Base-by-base conservation (phyloP, 2,329 filamentous ascomycete genomes). In the Alternaria consortialis region DNA sequence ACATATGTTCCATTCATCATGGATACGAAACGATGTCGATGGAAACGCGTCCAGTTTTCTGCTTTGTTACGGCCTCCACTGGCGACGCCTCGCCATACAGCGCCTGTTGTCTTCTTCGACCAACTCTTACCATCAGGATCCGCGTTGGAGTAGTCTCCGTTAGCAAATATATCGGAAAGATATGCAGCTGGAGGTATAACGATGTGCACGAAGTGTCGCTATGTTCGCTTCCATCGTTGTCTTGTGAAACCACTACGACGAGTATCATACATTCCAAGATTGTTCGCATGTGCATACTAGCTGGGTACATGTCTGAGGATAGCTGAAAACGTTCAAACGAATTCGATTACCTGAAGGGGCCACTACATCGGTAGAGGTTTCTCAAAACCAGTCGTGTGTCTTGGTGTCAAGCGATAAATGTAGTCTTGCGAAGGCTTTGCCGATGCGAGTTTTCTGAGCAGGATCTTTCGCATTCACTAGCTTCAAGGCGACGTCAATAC, bases 21-120 rank as follows among this genome's bases (percentile, higher is more conserved):
- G 46, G 87, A 83, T 2, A 92, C 85, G 72, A 93, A 91, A 2
- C 91, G 88, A 72, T 93, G 91, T 4, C 91, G 87, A 65, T 93
- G 90, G 71, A 92, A 93, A 0, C 87, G 85, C 11, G 82, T 85
- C 91, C 91, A 93, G 68, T 88, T 92, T 29, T 84, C 75, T 27
- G 72, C 70, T 23, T 71, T 77, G 65, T 83, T 83, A 6, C 81
- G 77, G 2, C 84, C 84, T 2, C 84, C 84, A 4, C 79, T 80
- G 7, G 82, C 83, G 7, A 74, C 75, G 9, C 84, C 84, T 42
- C 83, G 80, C 84, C 84, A 85, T 12, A 83, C 72, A 15, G 81
- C 63, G 4, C 68, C 70, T 46, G 78, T 66, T 7, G 73, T 73
- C 69, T 85, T 85, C 8, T 76, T 54, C 3, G 73, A 65, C 83